phyloP scores from a whole-genome alignment of 345 rosid genomes.

The Rhizophora mangle region DNA sequence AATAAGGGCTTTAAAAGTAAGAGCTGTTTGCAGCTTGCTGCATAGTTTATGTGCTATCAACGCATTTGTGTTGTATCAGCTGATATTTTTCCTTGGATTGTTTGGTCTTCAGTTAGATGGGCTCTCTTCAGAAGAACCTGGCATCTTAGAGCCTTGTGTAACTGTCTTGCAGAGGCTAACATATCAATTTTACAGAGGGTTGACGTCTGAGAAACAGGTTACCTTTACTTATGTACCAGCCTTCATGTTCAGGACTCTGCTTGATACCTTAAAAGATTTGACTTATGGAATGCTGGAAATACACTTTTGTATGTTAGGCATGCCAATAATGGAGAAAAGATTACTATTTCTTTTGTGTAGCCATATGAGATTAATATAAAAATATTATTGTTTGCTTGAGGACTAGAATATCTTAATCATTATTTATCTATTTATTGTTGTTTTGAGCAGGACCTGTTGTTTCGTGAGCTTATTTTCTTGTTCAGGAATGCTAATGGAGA shows the following conservation, averaged over 20 bases:
- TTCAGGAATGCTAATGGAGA: conserved; percentile 49
- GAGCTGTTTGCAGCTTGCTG: conserved; percentile 20
- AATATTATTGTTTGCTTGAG: background rate
- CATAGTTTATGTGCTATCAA: conserved; percentile 1
- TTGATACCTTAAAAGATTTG: background rate
- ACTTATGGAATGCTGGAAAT: background rate
- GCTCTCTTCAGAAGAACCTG: conserved; percentile 47
- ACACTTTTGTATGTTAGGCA: background rate
- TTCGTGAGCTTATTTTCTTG: conserved; percentile 55
- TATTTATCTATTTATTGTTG: conserved; percentile 4
- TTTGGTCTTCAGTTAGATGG: conserved; percentile 55
- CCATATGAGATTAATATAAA: background rate
- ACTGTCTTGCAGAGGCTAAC: conserved; percentile 62
- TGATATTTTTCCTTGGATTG: conserved; percentile 11
- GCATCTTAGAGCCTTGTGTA: conserved; percentile 54
- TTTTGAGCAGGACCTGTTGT: conserved; percentile 59
- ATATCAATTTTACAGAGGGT: conserved; percentile 40
- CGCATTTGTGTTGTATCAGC: background rate
- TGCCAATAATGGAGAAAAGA: too few relatives aligned
- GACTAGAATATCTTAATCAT: background rate
- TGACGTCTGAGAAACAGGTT: conserved; percentile 72
- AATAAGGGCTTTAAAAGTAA: conserved; percentile 63
- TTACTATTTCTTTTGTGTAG: background rate
- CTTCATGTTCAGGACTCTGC: background rate
- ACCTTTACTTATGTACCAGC: conserved; percentile 15